These are phyloP conservation scores for Cyberlindnera petersonii DNA, from an alignment of 805 yeast species.

Conservation along the genomic window DNA sequence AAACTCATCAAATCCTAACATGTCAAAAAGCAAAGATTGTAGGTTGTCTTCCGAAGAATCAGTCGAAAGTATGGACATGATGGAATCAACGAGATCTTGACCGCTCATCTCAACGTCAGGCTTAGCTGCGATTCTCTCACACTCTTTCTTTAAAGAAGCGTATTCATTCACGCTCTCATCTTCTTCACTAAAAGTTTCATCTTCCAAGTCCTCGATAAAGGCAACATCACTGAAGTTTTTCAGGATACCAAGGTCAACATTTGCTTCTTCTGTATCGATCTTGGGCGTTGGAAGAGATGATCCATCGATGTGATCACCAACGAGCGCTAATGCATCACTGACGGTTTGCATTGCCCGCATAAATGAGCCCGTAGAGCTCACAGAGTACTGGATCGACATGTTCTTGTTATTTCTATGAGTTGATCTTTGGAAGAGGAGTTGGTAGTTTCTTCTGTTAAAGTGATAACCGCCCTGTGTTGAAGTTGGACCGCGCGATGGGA, in stretches of 20 bases:
- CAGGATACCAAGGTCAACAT: slow-evolving; percentile 34
- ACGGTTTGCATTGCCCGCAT: slow-evolving; percentile 76
- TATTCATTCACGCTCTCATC: slow-evolving; percentile 11
- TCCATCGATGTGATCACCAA: slow-evolving; percentile 24
- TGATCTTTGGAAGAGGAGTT: too few relatives aligned
- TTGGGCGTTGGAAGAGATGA: slow-evolving; percentile 31
- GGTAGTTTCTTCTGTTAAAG: too few relatives aligned
- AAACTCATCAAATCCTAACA: slow-evolving; percentile 81
- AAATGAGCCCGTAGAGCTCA: slow-evolving; percentile 66
- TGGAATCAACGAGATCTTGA: slow-evolving; percentile 31
- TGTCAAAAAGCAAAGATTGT: slow-evolving; percentile 72
- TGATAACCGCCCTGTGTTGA: too few relatives aligned
- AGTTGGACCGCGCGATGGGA: neutral
- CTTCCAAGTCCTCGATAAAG: slow-evolving; percentile 22
- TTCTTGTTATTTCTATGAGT: too few relatives aligned
- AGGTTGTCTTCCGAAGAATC: slow-evolving; percentile 50
- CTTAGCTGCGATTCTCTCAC: slow-evolving; percentile 31
- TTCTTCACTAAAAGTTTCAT: slow-evolving; percentile 11
- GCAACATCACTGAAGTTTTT: slow-evolving; percentile 32
- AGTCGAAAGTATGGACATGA: slow-evolving; percentile 31
- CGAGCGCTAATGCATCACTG: slow-evolving; percentile 42
- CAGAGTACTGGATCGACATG: slow-evolving; percentile 52
- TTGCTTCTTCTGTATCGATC: slow-evolving; percentile 35
- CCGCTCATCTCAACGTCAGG: slow-evolving; percentile 32
- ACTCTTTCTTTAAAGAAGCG: slow-evolving; percentile 24